These are phyloP conservation scores for Auricularia sp. DNA, from an alignment of 768 basidiomycete species.

Conservation along the genomic window DNA sequence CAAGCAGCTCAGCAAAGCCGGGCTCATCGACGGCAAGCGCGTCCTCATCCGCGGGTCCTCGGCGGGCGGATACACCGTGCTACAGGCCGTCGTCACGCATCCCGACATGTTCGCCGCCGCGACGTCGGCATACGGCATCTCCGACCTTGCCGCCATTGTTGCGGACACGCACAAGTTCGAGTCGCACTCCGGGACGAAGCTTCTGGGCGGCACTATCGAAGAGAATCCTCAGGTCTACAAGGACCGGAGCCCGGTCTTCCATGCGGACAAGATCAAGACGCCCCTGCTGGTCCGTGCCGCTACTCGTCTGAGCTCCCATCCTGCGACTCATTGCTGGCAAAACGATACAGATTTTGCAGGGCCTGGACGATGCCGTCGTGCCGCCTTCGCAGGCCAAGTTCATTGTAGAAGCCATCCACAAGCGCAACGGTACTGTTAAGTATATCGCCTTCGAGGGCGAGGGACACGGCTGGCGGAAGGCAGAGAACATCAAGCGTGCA, in stretches of 20 bases:
- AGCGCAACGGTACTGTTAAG: conserved; percentile 43
- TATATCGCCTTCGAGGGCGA: conserved; percentile 55
- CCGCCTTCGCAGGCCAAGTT: conserved; percentile 54
- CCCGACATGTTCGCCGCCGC: conserved; percentile 50
- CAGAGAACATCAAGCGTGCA: conserved; percentile 43
- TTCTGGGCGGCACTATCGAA: conserved; percentile 49
- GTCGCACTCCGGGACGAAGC: conserved; percentile 44
- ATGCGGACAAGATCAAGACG: conserved; percentile 49
- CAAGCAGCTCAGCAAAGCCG: conserved; percentile 15
- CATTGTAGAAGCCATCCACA: conserved; percentile 45
- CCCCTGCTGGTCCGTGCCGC: conserved; percentile 49
- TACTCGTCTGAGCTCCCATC: no score
- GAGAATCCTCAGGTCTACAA: conserved; percentile 49
- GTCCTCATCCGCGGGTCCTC: conserved; percentile 63
- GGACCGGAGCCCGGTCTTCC: conserved; percentile 51
- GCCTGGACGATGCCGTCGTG: conserved; percentile 51
- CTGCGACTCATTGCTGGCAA: not conserved
- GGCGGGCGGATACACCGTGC: conserved; percentile 63
- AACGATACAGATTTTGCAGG: conserved; percentile 52
- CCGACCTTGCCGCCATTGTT: conserved; percentile 47
- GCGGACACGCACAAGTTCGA: conserved; percentile 69
- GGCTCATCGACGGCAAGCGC: conserved; percentile 54
- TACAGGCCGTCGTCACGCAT: conserved; percentile 37
- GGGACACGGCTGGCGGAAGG: conserved; percentile 55
- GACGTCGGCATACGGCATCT: conserved; percentile 58